A percentile compares a stretch with the other conserved stretches of the same genome.
phyloP scores from a whole-genome alignment of 2,329 filamentous ascomycete species.

The Colletotrichum tropicale region DNA sequence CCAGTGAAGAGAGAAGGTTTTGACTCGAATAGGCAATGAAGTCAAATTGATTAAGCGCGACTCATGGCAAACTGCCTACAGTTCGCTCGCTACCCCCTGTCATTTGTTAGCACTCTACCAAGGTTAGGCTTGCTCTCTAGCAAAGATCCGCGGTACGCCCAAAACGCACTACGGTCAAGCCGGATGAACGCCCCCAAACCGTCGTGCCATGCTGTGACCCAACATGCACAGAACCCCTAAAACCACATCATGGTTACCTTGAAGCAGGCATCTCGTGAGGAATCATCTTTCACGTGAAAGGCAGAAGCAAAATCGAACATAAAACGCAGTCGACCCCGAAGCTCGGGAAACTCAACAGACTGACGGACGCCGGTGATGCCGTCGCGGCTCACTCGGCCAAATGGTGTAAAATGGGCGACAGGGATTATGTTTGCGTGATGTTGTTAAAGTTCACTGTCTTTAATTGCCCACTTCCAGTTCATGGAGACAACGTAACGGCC shows the following conservation, averaged over 20 bases:
- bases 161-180: background rate
- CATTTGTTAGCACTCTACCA: background rate
- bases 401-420: background rate
- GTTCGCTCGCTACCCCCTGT: background rate
- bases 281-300: background rate
- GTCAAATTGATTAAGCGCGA: constrained; percentile 15
- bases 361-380: background rate
- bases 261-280: background rate
- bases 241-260: background rate
- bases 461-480: background rate
- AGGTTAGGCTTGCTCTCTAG: background rate
- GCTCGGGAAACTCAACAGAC: background rate
- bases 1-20: background rate
- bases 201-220: background rate
- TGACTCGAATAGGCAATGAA: constrained; percentile 5
- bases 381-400: background rate
- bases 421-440: background rate
- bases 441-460: background rate
- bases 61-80: background rate
- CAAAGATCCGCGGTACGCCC: background rate
- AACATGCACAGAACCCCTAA: background rate
- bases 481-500: background rate
- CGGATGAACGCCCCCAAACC: background rate
- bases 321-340: background rate
- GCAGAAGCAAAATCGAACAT: background rate